Evolutionary conservation across 2,329 filamentous ascomycete genomes (phyloP).

Genomic region (Westerdykella aurantiaca): DNA sequence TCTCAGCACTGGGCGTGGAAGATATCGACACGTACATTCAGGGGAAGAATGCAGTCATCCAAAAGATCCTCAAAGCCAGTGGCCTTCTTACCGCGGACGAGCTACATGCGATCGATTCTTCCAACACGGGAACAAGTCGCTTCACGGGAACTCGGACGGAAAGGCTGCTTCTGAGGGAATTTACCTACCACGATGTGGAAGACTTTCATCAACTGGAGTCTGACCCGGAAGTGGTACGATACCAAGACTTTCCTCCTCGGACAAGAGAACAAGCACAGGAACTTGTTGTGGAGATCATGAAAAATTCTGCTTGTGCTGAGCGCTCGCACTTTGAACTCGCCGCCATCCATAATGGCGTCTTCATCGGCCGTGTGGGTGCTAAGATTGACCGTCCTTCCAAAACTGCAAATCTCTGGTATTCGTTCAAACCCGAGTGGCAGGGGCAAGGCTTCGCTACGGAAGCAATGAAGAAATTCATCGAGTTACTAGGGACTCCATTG

Average conservation of each 20-base stretch:
- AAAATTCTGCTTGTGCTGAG: conserved; percentile 9
- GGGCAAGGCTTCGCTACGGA: conserved; percentile 28
- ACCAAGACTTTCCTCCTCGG: conserved; percentile 21
- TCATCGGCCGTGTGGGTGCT: conserved; percentile 29
- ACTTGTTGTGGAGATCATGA: conserved; percentile 15
- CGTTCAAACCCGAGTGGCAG: conserved; percentile 20
- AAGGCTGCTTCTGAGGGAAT: conserved; percentile 25
- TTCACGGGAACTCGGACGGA: conserved; percentile 17
- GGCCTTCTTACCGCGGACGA: conserved; percentile 16
- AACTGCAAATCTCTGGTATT: conserved; percentile 27
- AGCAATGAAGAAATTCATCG: conserved; percentile 24
- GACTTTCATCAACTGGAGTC: conserved; percentile 22
- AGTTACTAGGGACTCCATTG: conserved; percentile 11
- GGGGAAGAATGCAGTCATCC: conserved; percentile 15
- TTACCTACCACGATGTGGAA: conserved; percentile 14
- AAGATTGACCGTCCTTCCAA: conserved; percentile 4
- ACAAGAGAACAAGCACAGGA: conserved; percentile 18
- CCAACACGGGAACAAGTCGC: conserved; percentile 13
- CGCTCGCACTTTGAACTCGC: conserved; percentile 26
- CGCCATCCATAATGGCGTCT: conserved; percentile 15
- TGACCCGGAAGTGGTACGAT: conserved; percentile 19
- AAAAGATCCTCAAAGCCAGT: conserved; percentile 15
- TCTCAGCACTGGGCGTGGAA: conserved; percentile 12
- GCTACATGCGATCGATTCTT: conserved; percentile 11
- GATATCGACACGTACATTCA: conserved; percentile 19